Conservation (phyloP, 192 early-diverging fungal species). For the Coemansia reversa region DNA sequence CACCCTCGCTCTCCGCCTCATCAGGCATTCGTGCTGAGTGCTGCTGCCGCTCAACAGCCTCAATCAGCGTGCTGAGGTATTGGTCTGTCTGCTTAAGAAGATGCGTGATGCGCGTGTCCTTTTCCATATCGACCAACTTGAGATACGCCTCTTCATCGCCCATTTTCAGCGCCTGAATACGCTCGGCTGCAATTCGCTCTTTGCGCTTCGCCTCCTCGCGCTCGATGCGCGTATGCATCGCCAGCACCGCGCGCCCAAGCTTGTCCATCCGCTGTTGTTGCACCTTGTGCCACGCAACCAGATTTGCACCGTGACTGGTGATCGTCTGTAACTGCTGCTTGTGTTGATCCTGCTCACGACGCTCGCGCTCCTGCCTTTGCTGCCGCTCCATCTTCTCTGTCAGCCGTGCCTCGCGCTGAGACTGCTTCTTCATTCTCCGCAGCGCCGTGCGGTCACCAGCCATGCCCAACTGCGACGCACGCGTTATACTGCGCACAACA, state of each 20-base stretch:
- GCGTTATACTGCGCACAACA: conserved; percentile 69
- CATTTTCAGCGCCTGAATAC: conserved; percentile 92
- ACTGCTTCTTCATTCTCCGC: conserved; percentile 78
- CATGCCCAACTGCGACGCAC: conserved; percentile 76
- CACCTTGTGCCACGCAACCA: conserved; percentile 66
- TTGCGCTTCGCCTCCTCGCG: conserved; percentile 93
- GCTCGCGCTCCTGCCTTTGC: conserved; percentile 82
- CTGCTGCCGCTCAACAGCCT: conserved; percentile 83
- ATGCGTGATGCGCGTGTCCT: conserved; percentile 93
- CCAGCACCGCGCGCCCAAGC: conserved; percentile 74
- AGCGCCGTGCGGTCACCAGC: conserved; percentile 74
- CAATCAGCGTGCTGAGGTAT: conserved; percentile 80
- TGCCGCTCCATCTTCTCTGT: conserved; percentile 91
- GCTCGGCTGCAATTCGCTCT: conserved; percentile 85
- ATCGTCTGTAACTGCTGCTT: conserved; percentile 76
- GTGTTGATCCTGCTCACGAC: conserved; percentile 81
- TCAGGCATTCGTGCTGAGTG: conserved; percentile 54
- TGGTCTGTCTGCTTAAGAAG: conserved; percentile 86
- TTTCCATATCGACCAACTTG: conserved; percentile 90
- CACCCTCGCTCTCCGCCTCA: conserved; percentile 28
- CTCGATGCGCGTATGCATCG: conserved; percentile 78
- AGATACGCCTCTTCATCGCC: conserved; percentile 98
- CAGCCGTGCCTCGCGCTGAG: conserved; percentile 78
- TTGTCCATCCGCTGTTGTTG: conserved; percentile 68
- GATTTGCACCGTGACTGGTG: conserved; percentile 68